phyloP scores from a whole-genome alignment of 2,329 filamentous ascomycete genomes.

The Arthrobotrys sphaeroides region DNA sequence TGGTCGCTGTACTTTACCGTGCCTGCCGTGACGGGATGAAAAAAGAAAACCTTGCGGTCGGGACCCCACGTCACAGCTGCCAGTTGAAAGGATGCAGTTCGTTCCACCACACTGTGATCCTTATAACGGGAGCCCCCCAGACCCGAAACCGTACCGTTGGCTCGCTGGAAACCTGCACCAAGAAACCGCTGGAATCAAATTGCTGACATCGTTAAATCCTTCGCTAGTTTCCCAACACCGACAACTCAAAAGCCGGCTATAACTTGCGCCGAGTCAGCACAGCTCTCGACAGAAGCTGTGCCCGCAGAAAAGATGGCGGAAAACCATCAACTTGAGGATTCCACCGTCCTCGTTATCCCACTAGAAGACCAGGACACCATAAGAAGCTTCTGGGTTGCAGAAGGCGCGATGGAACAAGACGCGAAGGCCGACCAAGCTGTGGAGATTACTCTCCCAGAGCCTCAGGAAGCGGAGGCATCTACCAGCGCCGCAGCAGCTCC shows the following conservation, averaged over 20 bases:
- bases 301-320: slow-evolving; percentile 2
- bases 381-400: slow-evolving; percentile 19
- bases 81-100: no score
- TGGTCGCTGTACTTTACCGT: slow-evolving; percentile 21
- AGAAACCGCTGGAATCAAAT: neutral
- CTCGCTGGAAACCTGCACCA: no score
- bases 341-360: slow-evolving; percentile 24
- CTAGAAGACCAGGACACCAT: slow-evolving; percentile 35
- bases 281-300: neutral
- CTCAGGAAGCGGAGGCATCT: neutral
- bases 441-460: slow-evolving; percentile 40
- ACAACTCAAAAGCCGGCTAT: slow-evolving; percentile 34
- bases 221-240: slow-evolving; percentile 30
- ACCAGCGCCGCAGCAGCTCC: neutral
- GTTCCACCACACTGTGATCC: no score
- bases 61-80: neutral
- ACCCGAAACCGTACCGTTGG: no score
- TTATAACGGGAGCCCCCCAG: no score
- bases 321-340: slow-evolving; percentile 23
- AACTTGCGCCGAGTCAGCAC: neutral
- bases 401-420: slow-evolving; percentile 30
- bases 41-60: slow-evolving; percentile 5
- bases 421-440: slow-evolving; percentile 8
- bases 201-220: slow-evolving; percentile 39
- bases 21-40: slow-evolving; percentile 13